Base-by-base conservation (phyloP, 2,329 filamentous ascomycete genomes). In the Claviceps sp. region DNA sequence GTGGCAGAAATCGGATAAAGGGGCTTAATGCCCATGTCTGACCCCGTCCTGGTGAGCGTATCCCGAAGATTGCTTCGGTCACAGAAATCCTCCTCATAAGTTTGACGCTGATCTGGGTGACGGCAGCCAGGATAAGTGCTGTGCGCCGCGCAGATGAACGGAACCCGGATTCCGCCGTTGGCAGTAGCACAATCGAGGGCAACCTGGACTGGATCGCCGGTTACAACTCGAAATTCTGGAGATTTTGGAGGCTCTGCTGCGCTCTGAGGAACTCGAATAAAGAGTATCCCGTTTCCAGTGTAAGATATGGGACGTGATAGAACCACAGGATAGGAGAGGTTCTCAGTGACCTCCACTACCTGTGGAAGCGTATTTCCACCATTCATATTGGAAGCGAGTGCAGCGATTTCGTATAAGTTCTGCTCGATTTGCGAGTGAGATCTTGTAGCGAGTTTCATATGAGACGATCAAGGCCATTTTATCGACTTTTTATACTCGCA, bases 101-200 rank as follows among this genome's bases (percentile, higher is more conserved):
- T 70, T 3, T 68, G 64, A 11, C 69, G 73, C 55, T 74, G 74
- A 7, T 76, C 84, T 59, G 89, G 85, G 86, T 86, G 89, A 62
- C 89, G 85, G n/a, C 86, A 86, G 10, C 86, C 86, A 0, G 85
- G 76, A 40, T 84, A 74, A 62, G 83, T 85, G 64, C 89, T 85
- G 67, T 89, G 87, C 47, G 86, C 86, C 51, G 81, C 78, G 58
- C 84, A 87, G 56, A 88, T 78, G 54, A 87, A 82, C 1, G 83
- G 81, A 52, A 87, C 75, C 3, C 69, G 65, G 42, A 70, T 60
- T 48, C 66, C 64, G 30, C 65, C 69, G 47, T 75, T 73, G 43
- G 62, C 58, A 22, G 57, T 57, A 13, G 65, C 64, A 75, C 82
- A 85, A 53, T 76, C 70, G 39, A 86, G 67, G 22, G 83, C 79